These are phyloP conservation scores for Xylariaceae sp. DNA, from an alignment of 2,329 filamentous ascomycete genomes.

Conservation along the genomic window DNA sequence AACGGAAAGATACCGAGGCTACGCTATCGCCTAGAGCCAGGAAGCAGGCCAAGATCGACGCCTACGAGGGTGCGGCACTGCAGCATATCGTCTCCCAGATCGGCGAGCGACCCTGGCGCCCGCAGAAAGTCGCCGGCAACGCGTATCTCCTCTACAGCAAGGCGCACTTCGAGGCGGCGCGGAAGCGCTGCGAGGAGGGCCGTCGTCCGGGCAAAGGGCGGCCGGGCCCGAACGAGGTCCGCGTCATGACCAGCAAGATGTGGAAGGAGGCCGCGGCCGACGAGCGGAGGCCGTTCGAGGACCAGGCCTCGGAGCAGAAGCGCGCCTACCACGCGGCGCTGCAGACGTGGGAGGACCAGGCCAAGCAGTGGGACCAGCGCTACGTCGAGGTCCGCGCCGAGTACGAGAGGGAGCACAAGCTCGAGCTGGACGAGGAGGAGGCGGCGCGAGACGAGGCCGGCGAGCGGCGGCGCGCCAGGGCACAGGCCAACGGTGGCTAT, in stretches of 20 bases:
- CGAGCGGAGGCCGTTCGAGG: conserved; percentile 68
- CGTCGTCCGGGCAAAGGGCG: conserved; percentile 57
- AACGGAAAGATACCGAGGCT: conserved; percentile 40
- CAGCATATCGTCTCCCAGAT: conserved; percentile 48
- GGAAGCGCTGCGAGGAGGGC: conserved; percentile 55
- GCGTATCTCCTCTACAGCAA: conserved; percentile 89
- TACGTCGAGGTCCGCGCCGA: conserved; percentile 45
- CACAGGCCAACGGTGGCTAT: conserved; percentile 32
- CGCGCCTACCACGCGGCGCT: conserved; percentile 51
- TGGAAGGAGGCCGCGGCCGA: conserved; percentile 73
- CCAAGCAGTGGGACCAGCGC: conserved; percentile 64
- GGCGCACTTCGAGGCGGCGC: conserved; percentile 58
- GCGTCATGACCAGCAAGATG: conserved; percentile 78
- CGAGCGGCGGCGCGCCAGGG: conserved; percentile 24
- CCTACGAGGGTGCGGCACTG: conserved; percentile 48
- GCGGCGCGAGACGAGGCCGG: conserved; percentile 13
- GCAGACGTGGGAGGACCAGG: conserved; percentile 51
- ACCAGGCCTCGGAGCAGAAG: conserved; percentile 65
- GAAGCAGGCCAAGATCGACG: conserved; percentile 45
- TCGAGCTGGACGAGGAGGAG: conserved; percentile 23
- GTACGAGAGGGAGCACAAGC: conserved; percentile 48
- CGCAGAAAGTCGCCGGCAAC: conserved; percentile 68
- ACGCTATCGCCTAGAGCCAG: conserved; percentile 35
- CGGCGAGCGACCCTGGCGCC: conserved; percentile 67
- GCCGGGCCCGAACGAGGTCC: conserved; percentile 70